Conservation (phyloP, 2,329 filamentous ascomycete genomes). For the Alternaria brassicicola region DNA sequence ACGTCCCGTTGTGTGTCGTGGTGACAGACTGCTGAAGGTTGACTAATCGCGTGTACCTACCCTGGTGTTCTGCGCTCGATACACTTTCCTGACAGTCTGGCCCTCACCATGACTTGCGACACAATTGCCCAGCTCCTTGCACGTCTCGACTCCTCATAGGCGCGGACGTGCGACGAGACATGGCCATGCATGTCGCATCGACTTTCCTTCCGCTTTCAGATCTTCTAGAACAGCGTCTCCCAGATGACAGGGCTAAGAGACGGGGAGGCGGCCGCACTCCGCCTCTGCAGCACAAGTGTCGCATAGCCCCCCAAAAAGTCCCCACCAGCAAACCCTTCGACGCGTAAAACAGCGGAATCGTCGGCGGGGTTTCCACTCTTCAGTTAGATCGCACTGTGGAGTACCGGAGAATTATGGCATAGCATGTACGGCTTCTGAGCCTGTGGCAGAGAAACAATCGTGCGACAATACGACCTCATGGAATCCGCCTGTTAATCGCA, state of each 20-base stretch:
- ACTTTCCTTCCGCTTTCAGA: slow-evolving; percentile 23
- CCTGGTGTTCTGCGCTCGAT: slow-evolving; percentile 24
- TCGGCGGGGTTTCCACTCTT: slow-evolving; percentile 10
- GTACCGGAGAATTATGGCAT: neutral
- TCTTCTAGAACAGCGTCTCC: slow-evolving; percentile 19
- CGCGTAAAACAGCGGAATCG: slow-evolving; percentile 13
- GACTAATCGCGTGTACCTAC: slow-evolving; percentile 40
- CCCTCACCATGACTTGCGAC: slow-evolving; percentile 40
- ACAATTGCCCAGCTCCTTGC: slow-evolving; percentile 20
- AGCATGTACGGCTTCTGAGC: neutral
- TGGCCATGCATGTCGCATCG: slow-evolving; percentile 27
- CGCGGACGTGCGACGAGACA: slow-evolving; percentile 22
- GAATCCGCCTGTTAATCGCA: neutral
- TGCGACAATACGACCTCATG: neutral
- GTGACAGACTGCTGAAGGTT: slow-evolving; percentile 22
- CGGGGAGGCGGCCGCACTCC: slow-evolving; percentile 22
- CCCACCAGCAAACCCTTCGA: slow-evolving; percentile 10
- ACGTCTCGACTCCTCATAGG: slow-evolving; percentile 21
- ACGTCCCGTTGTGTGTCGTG: slow-evolving; percentile 32
- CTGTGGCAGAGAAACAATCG: neutral
- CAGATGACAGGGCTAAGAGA: slow-evolving; percentile 10
- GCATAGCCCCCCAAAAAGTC: slow-evolving; percentile 8
- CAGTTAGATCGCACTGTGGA: slow-evolving; percentile 5
- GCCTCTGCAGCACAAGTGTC: slow-evolving; percentile 28
- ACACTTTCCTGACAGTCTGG: slow-evolving; percentile 36